Percentiles rank a stretch among this genome's conserved stretches.
These are phyloP conservation scores for Phalaenopsis equestris DNA, from an alignment of 106 monocot genomes.

Conservation along the genomic window DNA sequence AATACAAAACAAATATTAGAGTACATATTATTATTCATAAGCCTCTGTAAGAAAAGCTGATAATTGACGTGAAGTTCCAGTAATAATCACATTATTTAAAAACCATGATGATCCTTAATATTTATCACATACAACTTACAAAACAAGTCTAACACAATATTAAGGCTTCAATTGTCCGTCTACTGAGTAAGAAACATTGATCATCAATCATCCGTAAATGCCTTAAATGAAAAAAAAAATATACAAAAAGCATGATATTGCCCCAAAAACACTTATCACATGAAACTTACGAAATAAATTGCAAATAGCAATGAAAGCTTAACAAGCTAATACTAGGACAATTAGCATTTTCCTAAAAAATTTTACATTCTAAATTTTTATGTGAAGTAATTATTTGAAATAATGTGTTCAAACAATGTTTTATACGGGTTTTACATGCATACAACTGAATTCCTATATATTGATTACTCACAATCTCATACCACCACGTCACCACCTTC, in stretches of 20 bases:
- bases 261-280: not conserved
- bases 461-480: too few species aligned
- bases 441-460: too few species aligned
- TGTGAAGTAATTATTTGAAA: too few species aligned
- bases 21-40: not conserved
- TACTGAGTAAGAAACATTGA: constrained; percentile 1
- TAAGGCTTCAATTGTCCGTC: not conserved
- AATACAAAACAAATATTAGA: not conserved
- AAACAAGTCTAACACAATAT: not conserved
- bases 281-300: not conserved
- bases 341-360: too few species aligned
- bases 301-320: too few species aligned
- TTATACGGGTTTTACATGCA: too few species aligned
- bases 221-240: not conserved
- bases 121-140: not conserved
- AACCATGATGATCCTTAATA: not conserved
- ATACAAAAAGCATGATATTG: not conserved
- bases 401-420: too few species aligned
- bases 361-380: too few species aligned
- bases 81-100: not conserved
- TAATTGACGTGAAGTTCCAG: not conserved
- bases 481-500: too few species aligned
- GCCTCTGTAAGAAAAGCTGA: not conserved
- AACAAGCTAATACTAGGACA: too few species aligned
- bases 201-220: not conserved